Percentiles rank a stretch among this genome's conserved stretches.
Evolutionary conservation across 2,329 filamentous ascomycete species (phyloP).

Genomic region (Aspergillus sp.): DNA sequence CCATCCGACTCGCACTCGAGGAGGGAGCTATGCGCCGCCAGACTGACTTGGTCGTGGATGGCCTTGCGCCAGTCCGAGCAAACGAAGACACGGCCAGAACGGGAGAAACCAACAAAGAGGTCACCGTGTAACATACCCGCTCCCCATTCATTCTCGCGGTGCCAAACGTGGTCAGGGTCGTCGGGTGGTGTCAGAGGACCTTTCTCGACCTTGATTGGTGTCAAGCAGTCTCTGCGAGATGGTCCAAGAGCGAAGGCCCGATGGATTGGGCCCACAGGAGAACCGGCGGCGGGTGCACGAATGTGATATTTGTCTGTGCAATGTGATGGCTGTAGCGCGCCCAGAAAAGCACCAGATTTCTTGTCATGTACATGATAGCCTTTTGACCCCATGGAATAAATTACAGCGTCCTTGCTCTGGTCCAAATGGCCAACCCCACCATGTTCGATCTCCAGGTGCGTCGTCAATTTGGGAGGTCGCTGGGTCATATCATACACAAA

Average conservation of each 20-base stretch:
- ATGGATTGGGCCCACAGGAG: slow-evolving; percentile 13
- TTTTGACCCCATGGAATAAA: slow-evolving; percentile 38
- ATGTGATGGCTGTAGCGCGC: slow-evolving; percentile 30
- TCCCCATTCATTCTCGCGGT: slow-evolving; percentile 42
- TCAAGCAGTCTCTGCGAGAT: slow-evolving; percentile 19
- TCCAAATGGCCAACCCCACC: slow-evolving; percentile 42
- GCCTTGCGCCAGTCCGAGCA: slow-evolving; percentile 39
- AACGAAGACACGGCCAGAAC: slow-evolving; percentile 38
- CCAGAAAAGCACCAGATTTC: slow-evolving; percentile 31
- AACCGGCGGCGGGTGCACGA: slow-evolving; percentile 15
- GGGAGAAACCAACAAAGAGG: slow-evolving; percentile 40
- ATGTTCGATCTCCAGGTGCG: slow-evolving; percentile 32
- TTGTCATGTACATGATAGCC: slow-evolving; percentile 42
- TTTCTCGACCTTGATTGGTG: slow-evolving; percentile 17
- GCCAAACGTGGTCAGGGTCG: slow-evolving; percentile 18
- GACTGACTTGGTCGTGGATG: slow-evolving; percentile 19
- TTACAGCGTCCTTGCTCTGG: slow-evolving; percentile 35
- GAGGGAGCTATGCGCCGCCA: slow-evolving; percentile 24
- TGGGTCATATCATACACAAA: slow-evolving; percentile 42
- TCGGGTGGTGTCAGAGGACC: neutral
- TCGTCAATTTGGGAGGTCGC: slow-evolving; percentile 27
- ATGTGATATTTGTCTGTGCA: slow-evolving; percentile 32
- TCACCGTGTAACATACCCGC: slow-evolving; percentile 39
- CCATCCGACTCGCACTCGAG: slow-evolving; percentile 39
- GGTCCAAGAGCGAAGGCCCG: slow-evolving; percentile 11